Percentiles rank a stretch among this genome's conserved stretches.
These are phyloP conservation scores for Gillenia trifoliata DNA, from an alignment of 306 rosid species.

Conservation along the genomic window DNA sequence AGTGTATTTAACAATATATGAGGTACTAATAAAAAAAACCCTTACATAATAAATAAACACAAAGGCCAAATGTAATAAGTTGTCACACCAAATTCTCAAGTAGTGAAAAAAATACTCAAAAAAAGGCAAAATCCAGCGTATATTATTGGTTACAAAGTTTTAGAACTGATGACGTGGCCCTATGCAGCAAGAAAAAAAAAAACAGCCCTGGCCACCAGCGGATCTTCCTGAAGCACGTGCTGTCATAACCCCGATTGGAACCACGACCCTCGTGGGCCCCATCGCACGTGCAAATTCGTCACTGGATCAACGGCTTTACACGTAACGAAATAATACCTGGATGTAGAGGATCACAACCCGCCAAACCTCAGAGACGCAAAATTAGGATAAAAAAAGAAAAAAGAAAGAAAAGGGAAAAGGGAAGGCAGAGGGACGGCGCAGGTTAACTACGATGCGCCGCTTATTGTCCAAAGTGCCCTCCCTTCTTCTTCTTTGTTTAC, in stretches of 20 bases:
- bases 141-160: neutral
- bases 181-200: neutral
- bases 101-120: too few relatives aligned
- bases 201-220: neutral
- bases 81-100: too few relatives aligned
- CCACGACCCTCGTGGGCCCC: neutral
- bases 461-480: slow-evolving; percentile 37
- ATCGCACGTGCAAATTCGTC: neutral
- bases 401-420: neutral
- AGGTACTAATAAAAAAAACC: too few relatives aligned
- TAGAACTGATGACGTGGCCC: neutral
- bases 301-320: neutral
- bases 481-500: slow-evolving; percentile 8
- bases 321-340: neutral
- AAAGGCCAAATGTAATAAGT: too few relatives aligned
- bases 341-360: neutral
- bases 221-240: slow-evolving; percentile 6
- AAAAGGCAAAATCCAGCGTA: too few relatives aligned
- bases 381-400: neutral
- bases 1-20: too few relatives aligned
- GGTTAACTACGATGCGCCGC: slow-evolving; percentile 36
- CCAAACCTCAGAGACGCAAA: neutral
- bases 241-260: neutral
- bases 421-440: slow-evolving; percentile 24
- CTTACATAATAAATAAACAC: too few relatives aligned